Evolutionary conservation across 116 monocot species (phyloP), one percentile per base, ranked within the genome.

Genomic region (Zostera marina): DNA sequence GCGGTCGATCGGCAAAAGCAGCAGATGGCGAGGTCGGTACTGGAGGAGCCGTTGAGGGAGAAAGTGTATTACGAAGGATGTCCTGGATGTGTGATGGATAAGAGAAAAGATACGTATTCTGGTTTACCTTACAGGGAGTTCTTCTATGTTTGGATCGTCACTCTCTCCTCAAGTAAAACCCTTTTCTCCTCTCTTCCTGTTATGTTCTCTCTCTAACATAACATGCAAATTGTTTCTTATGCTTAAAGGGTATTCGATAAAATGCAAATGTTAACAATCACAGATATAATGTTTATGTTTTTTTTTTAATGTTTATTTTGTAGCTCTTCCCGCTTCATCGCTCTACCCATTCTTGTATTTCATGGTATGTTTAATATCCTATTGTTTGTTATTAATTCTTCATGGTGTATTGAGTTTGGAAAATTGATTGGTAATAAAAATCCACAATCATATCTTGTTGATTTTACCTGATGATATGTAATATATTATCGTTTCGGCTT

Each of bases 261-360:
- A 32, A 32, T 1, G 32, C n/a, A n/a, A n/a, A n/a, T n/a, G n/a
- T n/a, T 32, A 2, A 32, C 32, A 32, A 5, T 32, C 0, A 32
- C 5, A 5, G 32, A 32, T 5, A 32, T 2, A 3, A 32, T 32
- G 5, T 32, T 0, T 32, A 32, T 32, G 32, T 32, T 1, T 32
- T 5, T 32, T 32, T 32, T 32, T 5, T 32, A 3, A 32, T 32
- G 32, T 32, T 32, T 32, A 5, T 32, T 47, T 72, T 75, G 62
- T 80, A 92, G 92, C 68, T 47, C 64, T 92, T 54, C 82, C 92
- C 23, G 74, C 76, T 76, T 71, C 77, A 42, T 83, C 82, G 15
- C 62, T 86, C 49, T 92, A 80, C 62, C 92, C 92, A n/a, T 92
- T 71, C 73, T 61, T 92, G 61, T 91, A 91, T 61, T 92, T 92